Conservation (phyloP, 345 rosid species). For the Angophora floribunda region DNA sequence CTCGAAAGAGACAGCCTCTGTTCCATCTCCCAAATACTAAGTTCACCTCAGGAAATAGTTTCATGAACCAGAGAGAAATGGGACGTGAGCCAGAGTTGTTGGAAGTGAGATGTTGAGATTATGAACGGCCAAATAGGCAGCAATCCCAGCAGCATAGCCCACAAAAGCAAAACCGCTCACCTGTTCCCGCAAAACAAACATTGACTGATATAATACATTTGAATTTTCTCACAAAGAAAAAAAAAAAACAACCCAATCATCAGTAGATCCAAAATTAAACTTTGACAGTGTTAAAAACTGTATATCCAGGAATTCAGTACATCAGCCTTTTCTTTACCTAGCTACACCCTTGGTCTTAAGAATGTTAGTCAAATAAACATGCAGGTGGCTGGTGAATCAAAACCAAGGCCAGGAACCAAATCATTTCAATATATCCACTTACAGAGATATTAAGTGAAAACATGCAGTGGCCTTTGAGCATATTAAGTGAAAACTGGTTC, state of each 20-base stretch:
- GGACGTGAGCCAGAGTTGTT: slow-evolving; percentile 48
- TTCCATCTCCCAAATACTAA: not conserved
- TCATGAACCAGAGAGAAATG: slow-evolving; percentile 50
- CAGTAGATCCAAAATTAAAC: not conserved
- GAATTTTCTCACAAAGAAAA: not conserved
- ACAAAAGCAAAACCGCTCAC: slow-evolving; percentile 94
- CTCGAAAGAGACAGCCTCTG: not conserved
- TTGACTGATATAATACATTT: not conserved
- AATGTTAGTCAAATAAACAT: not conserved
- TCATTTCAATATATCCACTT: not conserved
- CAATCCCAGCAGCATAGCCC: slow-evolving; percentile 81
- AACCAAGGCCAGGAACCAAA: not conserved
- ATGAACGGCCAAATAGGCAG: slow-evolving; percentile 37
- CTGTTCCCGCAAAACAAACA: slow-evolving; percentile 21
- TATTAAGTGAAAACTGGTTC: not conserved
- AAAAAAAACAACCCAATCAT: not conserved
- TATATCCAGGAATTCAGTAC: not conserved
- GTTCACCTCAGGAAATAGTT: not conserved
- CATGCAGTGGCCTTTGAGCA: not conserved
- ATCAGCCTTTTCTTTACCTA: not conserved
- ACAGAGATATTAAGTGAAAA: not conserved
- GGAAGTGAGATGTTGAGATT: slow-evolving; percentile 38
- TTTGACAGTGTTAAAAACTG: not conserved
- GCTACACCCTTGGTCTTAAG: not conserved
- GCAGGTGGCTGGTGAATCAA: not conserved